phyloP scores from a whole-genome alignment of 2,329 filamentous ascomycete species.

The Cyclaneusma minus region DNA sequence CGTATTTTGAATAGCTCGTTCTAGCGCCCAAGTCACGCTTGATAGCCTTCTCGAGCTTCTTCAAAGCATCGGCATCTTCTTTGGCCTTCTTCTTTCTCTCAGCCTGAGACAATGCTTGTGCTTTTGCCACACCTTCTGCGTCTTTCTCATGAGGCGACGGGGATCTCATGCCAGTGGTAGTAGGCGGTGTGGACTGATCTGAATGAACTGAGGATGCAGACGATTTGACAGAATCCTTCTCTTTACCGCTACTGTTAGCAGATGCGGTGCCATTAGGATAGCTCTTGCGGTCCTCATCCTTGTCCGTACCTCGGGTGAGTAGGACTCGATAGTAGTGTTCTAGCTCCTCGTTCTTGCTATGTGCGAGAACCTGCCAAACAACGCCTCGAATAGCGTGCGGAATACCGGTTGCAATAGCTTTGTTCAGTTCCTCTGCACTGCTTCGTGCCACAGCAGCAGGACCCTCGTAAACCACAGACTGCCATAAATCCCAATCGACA shows the following conservation, averaged over 20 bases:
- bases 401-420: constrained; percentile 83
- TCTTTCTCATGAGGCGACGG: constrained; percentile 45
- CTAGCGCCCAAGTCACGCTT: constrained; percentile 79
- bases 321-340: constrained; percentile 79
- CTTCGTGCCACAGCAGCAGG: constrained; percentile 76
- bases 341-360: constrained; percentile 85
- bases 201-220: constrained; percentile 79
- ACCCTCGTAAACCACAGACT: constrained; percentile 87
- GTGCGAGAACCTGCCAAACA: constrained; percentile 93
- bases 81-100: constrained; percentile 67
- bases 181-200: constrained; percentile 48
- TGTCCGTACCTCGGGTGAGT: constrained; percentile 63
- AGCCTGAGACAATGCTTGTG: constrained; percentile 44
- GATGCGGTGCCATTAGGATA: constrained; percentile 24
- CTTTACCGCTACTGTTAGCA: constrained; percentile 40
- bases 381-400: constrained; percentile 93
- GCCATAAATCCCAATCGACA: constrained; percentile 99
- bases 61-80: constrained; percentile 56
- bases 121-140: constrained; percentile 47
- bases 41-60: constrained; percentile 83
- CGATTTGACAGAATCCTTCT: constrained; percentile 53
- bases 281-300: constrained; percentile 49
- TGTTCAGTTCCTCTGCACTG: constrained; percentile 78
- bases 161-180: constrained; percentile 34
- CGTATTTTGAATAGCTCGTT: constrained; percentile 94